Evolutionary conservation across 2,329 filamentous ascomycete genomes (phyloP).

Genomic region (Aspergillus latus): DNA sequence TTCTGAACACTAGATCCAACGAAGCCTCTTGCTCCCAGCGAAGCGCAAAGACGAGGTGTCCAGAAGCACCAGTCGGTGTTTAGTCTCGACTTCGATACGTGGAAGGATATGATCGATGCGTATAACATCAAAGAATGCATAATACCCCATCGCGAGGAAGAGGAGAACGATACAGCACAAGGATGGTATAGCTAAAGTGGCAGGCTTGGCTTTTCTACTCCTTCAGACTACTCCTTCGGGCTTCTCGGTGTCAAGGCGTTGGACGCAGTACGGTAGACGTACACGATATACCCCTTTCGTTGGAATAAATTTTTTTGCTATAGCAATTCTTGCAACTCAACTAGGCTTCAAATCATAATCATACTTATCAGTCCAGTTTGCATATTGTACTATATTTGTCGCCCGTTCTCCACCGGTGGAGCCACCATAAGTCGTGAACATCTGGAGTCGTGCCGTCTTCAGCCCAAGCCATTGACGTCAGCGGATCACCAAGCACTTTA

Average conservation of each 20-base stretch:
- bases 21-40: constrained; percentile 50
- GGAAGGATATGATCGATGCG: constrained; percentile 72
- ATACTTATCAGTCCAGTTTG: background rate
- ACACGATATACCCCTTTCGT: constrained; percentile 19
- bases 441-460: background rate
- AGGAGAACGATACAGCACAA: constrained; percentile 51
- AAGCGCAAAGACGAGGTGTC: constrained; percentile 52
- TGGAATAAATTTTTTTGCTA: background rate
- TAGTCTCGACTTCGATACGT: constrained; percentile 80
- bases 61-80: constrained; percentile 83
- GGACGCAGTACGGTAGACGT: constrained; percentile 5
- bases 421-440: background rate
- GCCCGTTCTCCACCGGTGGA: background rate
- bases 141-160: constrained; percentile 76
- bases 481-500: constrained; percentile 13
- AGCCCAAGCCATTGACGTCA: constrained; percentile 14
- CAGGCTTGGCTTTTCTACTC: background rate
- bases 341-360: background rate
- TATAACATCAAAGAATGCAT: constrained; percentile 77
- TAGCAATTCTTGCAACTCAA: background rate
- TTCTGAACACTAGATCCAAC: constrained; percentile 42
- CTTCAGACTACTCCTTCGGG: background rate
- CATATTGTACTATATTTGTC: background rate
- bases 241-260: constrained; percentile 6
- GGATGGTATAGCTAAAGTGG: constrained; percentile 64